Evolutionary conservation across 805 yeast species (phyloP).

Genomic region (Torulaspora maleeae): DNA sequence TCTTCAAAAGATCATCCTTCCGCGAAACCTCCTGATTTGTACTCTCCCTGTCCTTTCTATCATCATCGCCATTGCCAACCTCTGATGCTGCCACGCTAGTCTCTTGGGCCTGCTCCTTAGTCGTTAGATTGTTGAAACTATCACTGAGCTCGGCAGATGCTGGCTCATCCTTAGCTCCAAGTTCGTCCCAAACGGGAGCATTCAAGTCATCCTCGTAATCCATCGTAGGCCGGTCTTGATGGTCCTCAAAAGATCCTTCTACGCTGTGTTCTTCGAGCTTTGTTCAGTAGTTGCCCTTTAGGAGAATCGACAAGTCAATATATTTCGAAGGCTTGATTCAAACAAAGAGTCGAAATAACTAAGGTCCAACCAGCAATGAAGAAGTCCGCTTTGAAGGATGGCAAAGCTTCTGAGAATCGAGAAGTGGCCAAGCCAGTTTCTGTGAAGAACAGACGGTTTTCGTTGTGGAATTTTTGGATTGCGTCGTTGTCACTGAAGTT

Average conservation of each 20-base stretch:
- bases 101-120: conserved; percentile 1
- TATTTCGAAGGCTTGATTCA: neutral
- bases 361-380: neutral
- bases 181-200: conserved; percentile 37
- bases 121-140: conserved; percentile 20
- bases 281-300: conserved; percentile 3
- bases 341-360: neutral
- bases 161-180: conserved; percentile 9
- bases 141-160: conserved; percentile 16
- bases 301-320: neutral
- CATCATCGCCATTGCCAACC: conserved; percentile 7
- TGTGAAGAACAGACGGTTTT: conserved; percentile 33
- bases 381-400: neutral
- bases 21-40: conserved; percentile 29
- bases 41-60: conserved; percentile 1
- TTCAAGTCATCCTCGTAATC: conserved; percentile 30
- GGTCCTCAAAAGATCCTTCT: neutral
- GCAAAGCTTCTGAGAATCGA: neutral
- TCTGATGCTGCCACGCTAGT: neutral
- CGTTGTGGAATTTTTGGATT: conserved; percentile 63
- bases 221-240: conserved; percentile 10
- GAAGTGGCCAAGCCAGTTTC: conserved; percentile 5
- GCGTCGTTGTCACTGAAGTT: conserved; percentile 57
- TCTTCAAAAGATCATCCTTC: conserved; percentile 20
- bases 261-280: neutral